A percentile compares a stretch with the other conserved stretches of the same genome.
These are phyloP conservation scores for Boehmeria nivea DNA, from an alignment of 306 rosid genomes.

Conservation along the genomic window DNA sequence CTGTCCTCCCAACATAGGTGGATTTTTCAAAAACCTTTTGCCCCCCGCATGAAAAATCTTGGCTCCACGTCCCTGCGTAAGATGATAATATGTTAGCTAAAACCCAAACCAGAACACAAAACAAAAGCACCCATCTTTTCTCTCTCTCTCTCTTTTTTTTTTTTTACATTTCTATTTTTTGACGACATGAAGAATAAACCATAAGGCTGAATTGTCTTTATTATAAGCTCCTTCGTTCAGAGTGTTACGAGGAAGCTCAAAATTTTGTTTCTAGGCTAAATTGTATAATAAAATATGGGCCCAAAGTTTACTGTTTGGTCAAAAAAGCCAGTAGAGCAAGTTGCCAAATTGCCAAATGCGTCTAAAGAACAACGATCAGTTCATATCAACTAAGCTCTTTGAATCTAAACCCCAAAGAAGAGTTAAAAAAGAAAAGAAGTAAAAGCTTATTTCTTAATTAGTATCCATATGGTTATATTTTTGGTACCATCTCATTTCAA, in stretches of 20 bases:
- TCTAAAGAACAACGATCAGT: constrained; percentile 3
- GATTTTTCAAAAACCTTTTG: no score
- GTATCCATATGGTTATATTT: neutral
- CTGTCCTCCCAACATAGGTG: no score
- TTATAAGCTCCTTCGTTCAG: neutral
- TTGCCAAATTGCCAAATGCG: neutral
- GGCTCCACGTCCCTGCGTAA: no score
- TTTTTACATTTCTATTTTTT: constrained; percentile 5
- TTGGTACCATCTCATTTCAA: no score
- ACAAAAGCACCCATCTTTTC: neutral
- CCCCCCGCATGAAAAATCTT: no score
- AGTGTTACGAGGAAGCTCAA: neutral
- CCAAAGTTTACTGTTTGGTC: constrained; percentile 11
- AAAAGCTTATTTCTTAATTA: neutral
- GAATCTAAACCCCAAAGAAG: neutral
- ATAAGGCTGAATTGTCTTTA: constrained; percentile 1
- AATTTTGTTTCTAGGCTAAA: neutral
- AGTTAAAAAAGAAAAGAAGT: neutral
- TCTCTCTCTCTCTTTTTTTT: neutral
- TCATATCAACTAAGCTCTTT: neutral
- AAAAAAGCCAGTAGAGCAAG: constrained; percentile 6
- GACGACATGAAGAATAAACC: constrained; percentile 17
- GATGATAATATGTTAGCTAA: neutral
- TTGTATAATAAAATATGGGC: neutral
- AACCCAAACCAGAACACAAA: neutral